These are phyloP conservation scores for Agaricus sinodeliciosus DNA, from an alignment of 768 basidiomycete species.

Conservation along the genomic window DNA sequence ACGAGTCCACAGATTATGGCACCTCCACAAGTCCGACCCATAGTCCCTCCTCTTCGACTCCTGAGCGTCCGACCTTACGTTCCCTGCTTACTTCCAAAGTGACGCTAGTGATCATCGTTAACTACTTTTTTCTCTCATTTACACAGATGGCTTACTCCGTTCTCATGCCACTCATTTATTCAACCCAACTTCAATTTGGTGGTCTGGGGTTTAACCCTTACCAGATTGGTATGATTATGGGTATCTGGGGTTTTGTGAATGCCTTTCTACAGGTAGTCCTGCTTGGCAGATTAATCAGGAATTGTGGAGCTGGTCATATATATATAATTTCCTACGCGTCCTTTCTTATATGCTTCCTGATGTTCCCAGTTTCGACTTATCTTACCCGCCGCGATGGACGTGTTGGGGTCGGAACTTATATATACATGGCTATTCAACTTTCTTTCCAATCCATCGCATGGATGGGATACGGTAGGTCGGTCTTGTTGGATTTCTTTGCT, in stretches of 20 bases:
- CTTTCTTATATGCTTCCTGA: conserved; percentile 19
- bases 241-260: conserved; percentile 38
- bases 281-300: conserved; percentile 43
- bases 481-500: not conserved
- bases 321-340: conserved; percentile 31
- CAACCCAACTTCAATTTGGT: conserved; percentile 54
- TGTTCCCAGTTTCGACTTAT: conserved; percentile 29
- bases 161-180: conserved; percentile 37
- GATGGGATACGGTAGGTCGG: conserved; percentile 31
- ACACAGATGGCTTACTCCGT: conserved; percentile 28
- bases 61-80: conserved; percentile 12
- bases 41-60: not conserved
- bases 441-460: conserved; percentile 19
- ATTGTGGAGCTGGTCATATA: conserved; percentile 47
- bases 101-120: conserved; percentile 24
- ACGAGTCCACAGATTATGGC: conserved; percentile 11
- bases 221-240: conserved; percentile 53
- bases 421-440: conserved; percentile 28
- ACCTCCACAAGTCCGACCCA: conserved; percentile 3
- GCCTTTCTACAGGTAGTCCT: conserved; percentile 44
- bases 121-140: conserved; percentile 30
- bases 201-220: conserved; percentile 63
- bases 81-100: conserved; percentile 21
- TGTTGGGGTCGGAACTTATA: conserved; percentile 23
- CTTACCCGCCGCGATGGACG: conserved; percentile 26